phyloP scores from a whole-genome alignment of 768 basidiomycete genomes.

The Sarcodon aspratus region DNA sequence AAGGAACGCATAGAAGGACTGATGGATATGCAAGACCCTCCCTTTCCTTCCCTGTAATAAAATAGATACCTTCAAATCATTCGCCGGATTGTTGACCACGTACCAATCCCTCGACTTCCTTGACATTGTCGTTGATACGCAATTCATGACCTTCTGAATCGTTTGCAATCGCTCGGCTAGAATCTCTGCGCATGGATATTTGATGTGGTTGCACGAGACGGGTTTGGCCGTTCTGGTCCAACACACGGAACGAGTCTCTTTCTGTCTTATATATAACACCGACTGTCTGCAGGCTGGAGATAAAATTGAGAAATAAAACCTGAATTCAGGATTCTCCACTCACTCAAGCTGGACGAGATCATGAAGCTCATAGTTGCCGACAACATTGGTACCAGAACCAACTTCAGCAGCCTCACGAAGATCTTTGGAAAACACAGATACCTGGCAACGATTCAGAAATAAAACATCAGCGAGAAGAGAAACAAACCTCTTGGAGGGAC shows the following conservation, averaged over 20 bases:
- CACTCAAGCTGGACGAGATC: slow-evolving; percentile 96
- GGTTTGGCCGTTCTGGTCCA: slow-evolving; percentile 89
- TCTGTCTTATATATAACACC: slow-evolving; percentile 98
- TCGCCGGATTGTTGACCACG: slow-evolving; percentile 10
- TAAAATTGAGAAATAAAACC: slow-evolving; percentile 1
- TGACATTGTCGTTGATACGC: slow-evolving; percentile 81
- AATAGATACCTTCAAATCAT: slow-evolving; percentile 3
- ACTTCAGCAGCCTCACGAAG: slow-evolving; percentile 95
- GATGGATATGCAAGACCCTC: slow-evolving; percentile 85
- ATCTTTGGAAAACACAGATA: slow-evolving; percentile 96
- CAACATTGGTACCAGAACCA: slow-evolving; percentile 80
- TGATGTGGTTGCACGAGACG: slow-evolving; percentile 89
- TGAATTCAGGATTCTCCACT: slow-evolving; percentile 18
- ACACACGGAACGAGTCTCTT: slow-evolving; percentile 87
- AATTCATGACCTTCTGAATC: slow-evolving; percentile 86
- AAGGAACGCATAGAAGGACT: slow-evolving; percentile 88
- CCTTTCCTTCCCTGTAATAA: slow-evolving; percentile 71
- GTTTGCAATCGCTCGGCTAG: slow-evolving; percentile 72
- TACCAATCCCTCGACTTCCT: slow-evolving; percentile 85
- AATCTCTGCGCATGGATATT: slow-evolving; percentile 84
- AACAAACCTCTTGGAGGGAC: slow-evolving; percentile 81
- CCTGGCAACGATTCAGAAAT: slow-evolving; percentile 30
- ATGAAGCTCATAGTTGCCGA: slow-evolving; percentile 92
- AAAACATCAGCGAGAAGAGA: neutral
- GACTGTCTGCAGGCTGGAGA: slow-evolving; percentile 71